Evolutionary conservation across 1,284 basidiomycete species (phyloP), one percentile per base, ranked within the genome.

Genomic region (Phenoliferia sp.): DNA sequence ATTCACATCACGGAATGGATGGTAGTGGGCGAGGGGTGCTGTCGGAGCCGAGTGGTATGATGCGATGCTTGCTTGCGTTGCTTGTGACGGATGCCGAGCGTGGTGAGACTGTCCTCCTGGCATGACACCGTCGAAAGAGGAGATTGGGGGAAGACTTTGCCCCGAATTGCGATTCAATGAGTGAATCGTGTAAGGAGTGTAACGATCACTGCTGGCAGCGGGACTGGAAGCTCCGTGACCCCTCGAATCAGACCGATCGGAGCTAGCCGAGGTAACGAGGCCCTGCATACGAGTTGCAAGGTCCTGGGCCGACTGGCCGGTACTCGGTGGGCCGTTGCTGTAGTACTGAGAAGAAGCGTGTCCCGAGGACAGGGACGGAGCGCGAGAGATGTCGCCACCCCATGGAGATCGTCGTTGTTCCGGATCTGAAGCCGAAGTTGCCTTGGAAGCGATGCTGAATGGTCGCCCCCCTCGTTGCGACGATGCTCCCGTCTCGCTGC

Each of bases 401-500:
- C 39, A 55, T 15, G 58, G 57, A 33, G 52, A 57, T 6, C 65
- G 59, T 26, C 60, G 34, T 26, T 35, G 65, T 48, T 69, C 69
- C 1, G 72, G 69, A 28, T 73, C 72, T 3, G 66, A 68, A 3
- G 72, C 70, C 52, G 69, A 71, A n/a, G 69, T 73, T 28, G 69
- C 69, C 28, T 69, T 65, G 29, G 62, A 64, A 62, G 72, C 67
- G 55, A 73, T 63, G 4, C 67, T 69, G 50, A 67, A 70, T 10
- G 71, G 59, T 39, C 71, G 50, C 4, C 69, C 66, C n/a, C n/a
- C 48, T 7, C 65, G 66, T n/a, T 65, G 67, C 7, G 65, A 65
- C 35, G 69, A 71, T 22, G 67, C 66, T 5, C 74, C 67, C 32
- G 75, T 74, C 59, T 75, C 75, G 66, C 65, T 69, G 17, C 66